phyloP scores from a whole-genome alignment of 2,329 filamentous ascomycete genomes.

The Apiospora hydei region DNA sequence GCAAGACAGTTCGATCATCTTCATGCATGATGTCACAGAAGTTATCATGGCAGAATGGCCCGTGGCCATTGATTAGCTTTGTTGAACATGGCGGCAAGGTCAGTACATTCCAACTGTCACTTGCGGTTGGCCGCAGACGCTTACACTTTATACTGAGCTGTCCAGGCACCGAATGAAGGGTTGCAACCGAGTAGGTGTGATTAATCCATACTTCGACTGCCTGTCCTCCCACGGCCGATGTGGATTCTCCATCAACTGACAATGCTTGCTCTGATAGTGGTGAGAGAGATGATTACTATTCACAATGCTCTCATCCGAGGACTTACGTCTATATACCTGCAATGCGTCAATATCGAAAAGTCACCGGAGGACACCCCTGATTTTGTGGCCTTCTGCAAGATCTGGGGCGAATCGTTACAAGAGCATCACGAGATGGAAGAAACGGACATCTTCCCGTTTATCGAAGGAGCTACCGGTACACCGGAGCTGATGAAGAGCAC shows the following conservation, averaged over 20 bases:
- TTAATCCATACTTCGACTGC: background rate
- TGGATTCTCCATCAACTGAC: background rate
- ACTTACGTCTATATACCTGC: constrained; percentile 48
- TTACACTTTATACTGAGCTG: background rate
- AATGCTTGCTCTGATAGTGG: background rate
- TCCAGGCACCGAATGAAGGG: background rate
- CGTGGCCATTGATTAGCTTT: background rate
- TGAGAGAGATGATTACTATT: constrained; percentile 40
- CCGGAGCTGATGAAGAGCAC: constrained; percentile 50
- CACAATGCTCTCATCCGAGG: constrained; percentile 48
- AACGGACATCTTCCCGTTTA: constrained; percentile 45
- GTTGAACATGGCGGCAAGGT: background rate
- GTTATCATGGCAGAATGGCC: background rate
- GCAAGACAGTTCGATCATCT: background rate
- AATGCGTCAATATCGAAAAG: constrained; percentile 41
- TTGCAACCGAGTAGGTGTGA: background rate
- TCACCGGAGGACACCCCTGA: constrained; percentile 40
- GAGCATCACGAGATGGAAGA: constrained; percentile 51
- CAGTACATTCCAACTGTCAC: background rate
- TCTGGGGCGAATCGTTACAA: constrained; percentile 44
- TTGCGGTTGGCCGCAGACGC: background rate
- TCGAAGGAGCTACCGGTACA: constrained; percentile 45
- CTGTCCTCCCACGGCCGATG: background rate
- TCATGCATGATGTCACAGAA: background rate
- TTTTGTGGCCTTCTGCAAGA: constrained; percentile 43